phyloP scores from a whole-genome alignment of 805 yeast genomes.

The Yarrowia osloensis region DNA sequence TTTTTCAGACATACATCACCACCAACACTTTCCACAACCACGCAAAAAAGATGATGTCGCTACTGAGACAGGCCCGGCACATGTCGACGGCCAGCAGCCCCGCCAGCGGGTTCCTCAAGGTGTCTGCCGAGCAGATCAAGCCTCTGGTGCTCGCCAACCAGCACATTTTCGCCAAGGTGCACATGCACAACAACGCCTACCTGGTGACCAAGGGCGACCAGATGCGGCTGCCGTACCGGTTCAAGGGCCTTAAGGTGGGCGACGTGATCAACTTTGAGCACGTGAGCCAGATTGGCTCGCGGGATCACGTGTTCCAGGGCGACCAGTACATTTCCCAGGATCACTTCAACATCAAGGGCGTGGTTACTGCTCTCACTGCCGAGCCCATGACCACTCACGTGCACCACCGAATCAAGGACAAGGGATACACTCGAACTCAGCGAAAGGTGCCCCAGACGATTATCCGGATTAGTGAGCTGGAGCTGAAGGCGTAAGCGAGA shows the following conservation, averaged over 20 bases:
- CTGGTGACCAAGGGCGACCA: conserved; percentile 90
- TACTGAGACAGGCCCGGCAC: conserved; percentile 18
- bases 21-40: conserved; percentile 15
- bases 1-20: conserved; percentile 9
- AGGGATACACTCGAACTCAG: conserved; percentile 77
- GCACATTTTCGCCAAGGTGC: conserved; percentile 45
- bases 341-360: conserved; percentile 65
- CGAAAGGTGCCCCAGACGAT: conserved; percentile 67
- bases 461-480: conserved; percentile 71
- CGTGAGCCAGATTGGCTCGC: conserved; percentile 80
- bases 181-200: conserved; percentile 80
- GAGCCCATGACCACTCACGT: conserved; percentile 28
- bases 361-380: conserved; percentile 46
- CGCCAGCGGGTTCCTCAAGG: conserved; percentile 14
- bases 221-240: conserved; percentile 72
- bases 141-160: conserved; percentile 23
- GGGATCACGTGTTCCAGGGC: conserved; percentile 70
- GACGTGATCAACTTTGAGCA: conserved; percentile 73
- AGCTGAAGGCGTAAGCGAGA: conserved; percentile 45
- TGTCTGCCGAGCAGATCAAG: conserved; percentile 23
- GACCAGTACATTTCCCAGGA: conserved; percentile 53
- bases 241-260: conserved; percentile 79
- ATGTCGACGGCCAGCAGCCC: conserved; percentile 1
- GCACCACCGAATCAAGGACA: conserved; percentile 39
- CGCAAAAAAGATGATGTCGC: conserved; percentile 7